Base-by-base conservation (phyloP, 164 flowering plant genomes). In the Hamamelis virginiana region DNA sequence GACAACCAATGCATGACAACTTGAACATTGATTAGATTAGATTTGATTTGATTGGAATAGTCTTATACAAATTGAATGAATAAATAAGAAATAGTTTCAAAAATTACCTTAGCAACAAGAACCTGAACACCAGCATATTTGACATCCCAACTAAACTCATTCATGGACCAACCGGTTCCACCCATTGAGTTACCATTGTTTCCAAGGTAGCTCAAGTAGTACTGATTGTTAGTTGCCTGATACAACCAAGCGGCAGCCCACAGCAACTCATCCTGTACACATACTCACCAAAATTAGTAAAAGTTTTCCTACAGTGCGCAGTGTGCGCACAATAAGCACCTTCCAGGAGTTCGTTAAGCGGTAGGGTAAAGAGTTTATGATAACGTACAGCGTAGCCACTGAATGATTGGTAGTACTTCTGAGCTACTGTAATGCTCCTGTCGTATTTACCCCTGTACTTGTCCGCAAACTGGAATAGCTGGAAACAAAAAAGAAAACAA, bases 191-290 rank as follows among this genome's bases (percentile, higher is more conserved):
- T 87, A 8, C 87, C 97, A 77, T 94, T 92, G 28, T 71, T 69
- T 1, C 81, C 89, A 2, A 89, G 81, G 75, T 92, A 94, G 56
- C 77, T 76, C 80, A 91, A 77, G 76, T 94, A 94, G 45, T 81
- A 81, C 71, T 82, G 72, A 22, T 84, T 78, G 69, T 87, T 74
- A 9, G 95, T 88, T 27, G 98, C 97, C 14, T 84, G 86, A 65
- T 85, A 87, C 78, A 94, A 53, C 98, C 98, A 94, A 1, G 90
- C 86, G 4, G 97, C 91, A 8, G 96, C 94, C 98, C 98, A 94
- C 0, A 94, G 76, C 81, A 94, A 79, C 79, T 94, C 98, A 60
- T 94, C 98, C 98, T 94, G 64, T 48, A 72, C 50, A 45, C 33
- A 33, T n/a, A n/a, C n/a, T n/a, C 41, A 33, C 6, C 41, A 33